Evolutionary conservation across 768 basidiomycete genomes (phyloP).

Genomic region (Amanita phalloides): DNA sequence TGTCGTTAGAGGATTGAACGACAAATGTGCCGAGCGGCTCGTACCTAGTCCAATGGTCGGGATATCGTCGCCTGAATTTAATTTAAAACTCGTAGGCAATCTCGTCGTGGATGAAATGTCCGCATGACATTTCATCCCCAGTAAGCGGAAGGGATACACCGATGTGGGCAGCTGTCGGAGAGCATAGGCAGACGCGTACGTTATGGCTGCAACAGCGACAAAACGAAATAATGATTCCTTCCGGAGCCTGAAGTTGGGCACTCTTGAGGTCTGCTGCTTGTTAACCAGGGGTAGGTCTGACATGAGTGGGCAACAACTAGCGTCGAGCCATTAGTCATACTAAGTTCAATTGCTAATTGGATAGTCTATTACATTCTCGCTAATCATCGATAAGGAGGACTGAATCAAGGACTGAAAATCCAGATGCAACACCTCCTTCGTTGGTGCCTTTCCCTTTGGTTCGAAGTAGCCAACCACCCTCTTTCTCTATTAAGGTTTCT

Average conservation of each 20-base stretch:
- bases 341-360: neutral
- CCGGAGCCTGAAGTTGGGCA: neutral
- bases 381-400: constrained; percentile 42
- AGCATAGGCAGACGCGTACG: constrained; percentile 8
- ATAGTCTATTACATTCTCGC: neutral
- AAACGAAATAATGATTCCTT: constrained; percentile 7
- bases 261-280: neutral
- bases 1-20: neutral
- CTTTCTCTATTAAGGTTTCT: constrained; percentile 41
- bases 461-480: constrained; percentile 75
- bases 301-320: neutral
- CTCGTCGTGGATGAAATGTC: constrained; percentile 5
- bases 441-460: constrained; percentile 88
- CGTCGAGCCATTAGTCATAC: neutral
- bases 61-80: constrained; percentile 60
- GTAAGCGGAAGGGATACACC: neutral
- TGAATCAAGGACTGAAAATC: constrained; percentile 70
- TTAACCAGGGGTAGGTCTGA: neutral
- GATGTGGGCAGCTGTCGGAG: neutral
- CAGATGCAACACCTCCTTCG: constrained; percentile 86
- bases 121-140: neutral
- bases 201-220: constrained; percentile 8
- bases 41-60: constrained; percentile 58
- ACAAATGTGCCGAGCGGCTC: neutral
- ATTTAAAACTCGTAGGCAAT: constrained; percentile 39